These are phyloP conservation scores for Centaurea solstitialis DNA, from an alignment of 129 eudicot species.

Conservation along the genomic window DNA sequence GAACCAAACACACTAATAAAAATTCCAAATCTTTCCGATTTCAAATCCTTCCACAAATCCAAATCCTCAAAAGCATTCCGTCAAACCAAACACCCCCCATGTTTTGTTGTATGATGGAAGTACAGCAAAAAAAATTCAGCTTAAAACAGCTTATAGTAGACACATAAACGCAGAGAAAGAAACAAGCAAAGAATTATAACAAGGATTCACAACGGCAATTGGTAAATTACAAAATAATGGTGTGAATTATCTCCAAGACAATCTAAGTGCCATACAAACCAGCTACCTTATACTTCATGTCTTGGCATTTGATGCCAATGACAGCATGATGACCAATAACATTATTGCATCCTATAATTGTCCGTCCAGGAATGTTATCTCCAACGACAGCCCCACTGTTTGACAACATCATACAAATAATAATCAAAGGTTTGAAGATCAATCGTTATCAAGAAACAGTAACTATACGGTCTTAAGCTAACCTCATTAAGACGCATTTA, in stretches of 20 bases:
- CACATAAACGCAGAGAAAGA: neutral
- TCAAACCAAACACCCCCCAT: no score
- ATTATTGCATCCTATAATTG: conserved; percentile 78
- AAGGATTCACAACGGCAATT: neutral
- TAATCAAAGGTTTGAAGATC: neutral
- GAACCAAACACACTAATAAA: no score
- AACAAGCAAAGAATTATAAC: neutral
- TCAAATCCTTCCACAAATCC: no score
- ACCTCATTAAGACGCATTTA: conserved; percentile 83
- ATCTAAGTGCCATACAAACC: neutral
- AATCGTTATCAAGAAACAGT: conserved; percentile 4
- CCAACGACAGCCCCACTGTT: conserved; percentile 91
- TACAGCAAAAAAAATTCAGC: neutral
- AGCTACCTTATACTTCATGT: conserved; percentile 83
- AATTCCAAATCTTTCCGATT: no score
- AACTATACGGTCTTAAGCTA: conserved; percentile 18
- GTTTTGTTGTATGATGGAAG: neutral
- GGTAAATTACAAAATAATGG: neutral
- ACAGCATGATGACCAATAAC: conserved; percentile 92
- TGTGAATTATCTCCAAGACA: no score
- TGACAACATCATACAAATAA: conserved; percentile 8
- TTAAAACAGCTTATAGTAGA: neutral
- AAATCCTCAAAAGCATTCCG: no score
- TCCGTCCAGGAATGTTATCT: conserved; percentile 85
- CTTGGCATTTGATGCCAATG: conserved; percentile 91